Evolutionary conservation across 305 asterid species (phyloP), one percentile per base, ranked within the genome.

Genomic region (Ajuga reptans): DNA sequence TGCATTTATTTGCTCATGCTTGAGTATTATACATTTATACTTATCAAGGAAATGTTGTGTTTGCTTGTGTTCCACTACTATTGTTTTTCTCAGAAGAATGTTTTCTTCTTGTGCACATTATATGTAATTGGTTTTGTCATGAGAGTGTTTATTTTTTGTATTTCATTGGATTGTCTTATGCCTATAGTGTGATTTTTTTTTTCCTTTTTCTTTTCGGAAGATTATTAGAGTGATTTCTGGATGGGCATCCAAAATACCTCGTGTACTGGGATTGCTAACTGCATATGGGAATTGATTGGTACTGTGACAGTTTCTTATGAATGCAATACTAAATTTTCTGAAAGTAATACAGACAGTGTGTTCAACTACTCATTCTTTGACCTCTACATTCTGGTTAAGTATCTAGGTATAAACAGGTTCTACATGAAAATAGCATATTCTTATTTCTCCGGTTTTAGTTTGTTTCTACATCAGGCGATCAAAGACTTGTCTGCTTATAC

Each of bases 401-500:
- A 18, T 15, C 31, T 55, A 15, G 56, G 27, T 49, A 21, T 57
- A 61, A 54, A 37, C 11, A 12, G 16, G 46, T n/a, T 14, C 15
- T 66, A 57, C 15, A 37, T 24, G 59, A 55, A 41, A 47, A 43
- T 43, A 72, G 10, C 47, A 21, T 11, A 54, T 27, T 31, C 24
- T 64, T 45, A 47, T 66, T 9, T 51, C 21, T 56, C 18, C 4
- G 1, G 27, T 11, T n/a, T 47, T 46, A 36, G 45, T 37, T 67
- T 39, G 18, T 63, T 49, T 50, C 11, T 24, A 15, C 11, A 11
- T 29, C 6, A 21, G 49, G 7, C 1, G 49, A 71, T 7, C 9
- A 63, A 47, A 54, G 47, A 36, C 55, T 53, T 63, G 53, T 66
- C 39, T 47, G 70, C 71, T 67, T 34, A 47, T 58, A 53, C 71